phyloP scores from a whole-genome alignment of 2,329 filamentous ascomycete genomes.

The Sporothrix brasiliensis region DNA sequence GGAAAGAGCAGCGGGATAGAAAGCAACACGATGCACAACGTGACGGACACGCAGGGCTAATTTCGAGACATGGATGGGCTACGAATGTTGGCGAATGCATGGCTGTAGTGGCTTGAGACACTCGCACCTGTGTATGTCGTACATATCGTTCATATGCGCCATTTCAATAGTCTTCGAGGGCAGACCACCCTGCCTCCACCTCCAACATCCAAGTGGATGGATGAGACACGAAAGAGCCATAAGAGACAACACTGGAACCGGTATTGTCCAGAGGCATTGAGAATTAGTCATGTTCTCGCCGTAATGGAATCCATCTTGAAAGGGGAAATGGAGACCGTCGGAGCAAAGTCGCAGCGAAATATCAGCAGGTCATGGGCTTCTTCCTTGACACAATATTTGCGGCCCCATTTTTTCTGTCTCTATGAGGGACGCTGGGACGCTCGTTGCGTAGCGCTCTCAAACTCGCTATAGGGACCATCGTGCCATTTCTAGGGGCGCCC shows the following conservation, averaged over 20 bases:
- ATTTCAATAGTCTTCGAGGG: not conserved
- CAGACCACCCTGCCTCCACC: not conserved
- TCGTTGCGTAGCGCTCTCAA: not conserved
- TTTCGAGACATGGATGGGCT: not conserved
- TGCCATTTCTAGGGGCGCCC: not conserved
- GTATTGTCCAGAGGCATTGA: not conserved
- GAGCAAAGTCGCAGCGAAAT: not conserved
- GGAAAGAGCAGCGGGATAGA: not conserved
- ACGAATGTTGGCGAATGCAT: constrained; percentile 16
- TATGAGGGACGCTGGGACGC: not conserved
- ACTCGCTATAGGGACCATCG: constrained; percentile 8
- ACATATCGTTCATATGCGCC: constrained; percentile 9
- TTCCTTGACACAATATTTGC: not conserved
- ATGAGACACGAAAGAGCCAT: not conserved
- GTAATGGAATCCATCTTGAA: not conserved
- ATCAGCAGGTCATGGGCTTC: too few species aligned
- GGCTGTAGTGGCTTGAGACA: not conserved
- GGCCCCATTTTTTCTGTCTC: constrained; percentile 9
- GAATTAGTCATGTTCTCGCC: not conserved
- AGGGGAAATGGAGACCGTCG: not conserved
- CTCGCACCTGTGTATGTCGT: not conserved
- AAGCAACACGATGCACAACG: not conserved
- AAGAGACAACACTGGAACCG: not conserved
- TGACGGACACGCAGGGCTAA: not conserved
- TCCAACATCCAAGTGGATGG: not conserved